Percentiles rank a stretch among this genome's conserved stretches.
phyloP scores from a whole-genome alignment of 2,329 filamentous ascomycete genomes.

The Trichoderma sp. region DNA sequence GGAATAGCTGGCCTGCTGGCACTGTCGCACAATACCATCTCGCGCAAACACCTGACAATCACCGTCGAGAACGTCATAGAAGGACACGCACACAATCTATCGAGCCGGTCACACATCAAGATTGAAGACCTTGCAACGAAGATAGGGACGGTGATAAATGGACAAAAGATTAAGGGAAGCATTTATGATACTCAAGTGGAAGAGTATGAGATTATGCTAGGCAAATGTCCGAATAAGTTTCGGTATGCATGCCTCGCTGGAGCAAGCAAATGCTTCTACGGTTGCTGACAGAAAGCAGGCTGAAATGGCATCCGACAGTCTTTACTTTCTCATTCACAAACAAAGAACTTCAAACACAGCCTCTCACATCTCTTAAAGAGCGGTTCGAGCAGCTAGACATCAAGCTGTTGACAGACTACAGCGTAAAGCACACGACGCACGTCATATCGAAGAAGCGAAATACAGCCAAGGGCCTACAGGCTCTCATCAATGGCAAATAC shows the following conservation, averaged over 20 bases:
- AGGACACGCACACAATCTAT: constrained; percentile 63
- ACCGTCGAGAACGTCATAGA: constrained; percentile 63
- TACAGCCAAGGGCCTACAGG: constrained; percentile 81
- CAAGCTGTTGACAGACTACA: constrained; percentile 75
- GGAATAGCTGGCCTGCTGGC: constrained; percentile 59
- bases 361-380: constrained; percentile 58
- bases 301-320: constrained; percentile 78
- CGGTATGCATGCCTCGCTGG: constrained; percentile 39
- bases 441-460: constrained; percentile 88
- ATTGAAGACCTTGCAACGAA: constrained; percentile 82
- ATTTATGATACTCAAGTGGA: constrained; percentile 51
- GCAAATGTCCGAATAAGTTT: constrained; percentile 64
- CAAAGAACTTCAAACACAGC: constrained; percentile 63
- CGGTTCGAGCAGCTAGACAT: constrained; percentile 82
- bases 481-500: constrained; percentile 74
- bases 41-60: constrained; percentile 81
- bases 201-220: constrained; percentile 65
- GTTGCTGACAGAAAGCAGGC: constrained; percentile 43
- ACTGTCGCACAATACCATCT: constrained; percentile 79
- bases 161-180: constrained; percentile 62
- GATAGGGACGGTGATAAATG: constrained; percentile 77
- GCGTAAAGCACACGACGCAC: constrained; percentile 72
- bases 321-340: constrained; percentile 74
- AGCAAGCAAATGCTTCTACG: neutral
- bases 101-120: constrained; percentile 65